Evolutionary conservation across 208 protist species (phyloP).

Genomic region (Leishmania aethiopica): DNA sequence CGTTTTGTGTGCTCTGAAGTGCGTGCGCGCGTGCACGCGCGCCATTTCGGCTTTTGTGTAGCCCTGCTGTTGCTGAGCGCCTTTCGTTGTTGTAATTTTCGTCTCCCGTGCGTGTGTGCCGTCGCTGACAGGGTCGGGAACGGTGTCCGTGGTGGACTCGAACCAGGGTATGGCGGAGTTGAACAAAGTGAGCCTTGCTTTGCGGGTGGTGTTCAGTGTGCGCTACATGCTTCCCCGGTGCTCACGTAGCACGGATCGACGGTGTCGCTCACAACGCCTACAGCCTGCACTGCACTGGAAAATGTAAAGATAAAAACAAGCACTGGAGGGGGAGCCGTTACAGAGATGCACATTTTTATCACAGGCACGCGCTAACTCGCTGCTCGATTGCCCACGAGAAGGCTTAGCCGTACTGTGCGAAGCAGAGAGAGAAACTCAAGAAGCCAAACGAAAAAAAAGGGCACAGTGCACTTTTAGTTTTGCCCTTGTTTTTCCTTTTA

Average conservation of each 20-base stretch:
- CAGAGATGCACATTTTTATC: constrained; percentile 8
- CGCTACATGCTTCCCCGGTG: not conserved
- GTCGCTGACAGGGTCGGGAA: not conserved
- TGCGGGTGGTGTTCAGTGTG: not conserved
- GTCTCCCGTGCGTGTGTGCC: not conserved
- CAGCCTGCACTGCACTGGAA: not conserved
- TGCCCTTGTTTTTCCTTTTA: not conserved
- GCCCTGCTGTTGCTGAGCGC: not conserved
- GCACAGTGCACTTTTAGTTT: not conserved
- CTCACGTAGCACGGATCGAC: constrained; percentile 1
- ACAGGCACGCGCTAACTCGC: constrained; percentile 6
- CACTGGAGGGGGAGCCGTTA: not conserved
- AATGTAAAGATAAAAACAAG: not conserved
- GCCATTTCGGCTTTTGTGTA: not conserved
- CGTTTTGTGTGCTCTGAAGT: not conserved
- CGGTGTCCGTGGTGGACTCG: not conserved
- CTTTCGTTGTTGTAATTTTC: not conserved
- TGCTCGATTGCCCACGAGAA: no score
- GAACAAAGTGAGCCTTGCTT: not conserved
- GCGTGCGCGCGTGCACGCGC: not conserved
- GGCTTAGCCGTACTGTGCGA: not conserved
- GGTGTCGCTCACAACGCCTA: not conserved
- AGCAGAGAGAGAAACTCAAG: not conserved
- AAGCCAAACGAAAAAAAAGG: not conserved
- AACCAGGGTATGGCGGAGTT: not conserved